Evolutionary conservation across 2,329 filamentous ascomycete species (phyloP).

Genomic region (Trichoderma arundinaceum): DNA sequence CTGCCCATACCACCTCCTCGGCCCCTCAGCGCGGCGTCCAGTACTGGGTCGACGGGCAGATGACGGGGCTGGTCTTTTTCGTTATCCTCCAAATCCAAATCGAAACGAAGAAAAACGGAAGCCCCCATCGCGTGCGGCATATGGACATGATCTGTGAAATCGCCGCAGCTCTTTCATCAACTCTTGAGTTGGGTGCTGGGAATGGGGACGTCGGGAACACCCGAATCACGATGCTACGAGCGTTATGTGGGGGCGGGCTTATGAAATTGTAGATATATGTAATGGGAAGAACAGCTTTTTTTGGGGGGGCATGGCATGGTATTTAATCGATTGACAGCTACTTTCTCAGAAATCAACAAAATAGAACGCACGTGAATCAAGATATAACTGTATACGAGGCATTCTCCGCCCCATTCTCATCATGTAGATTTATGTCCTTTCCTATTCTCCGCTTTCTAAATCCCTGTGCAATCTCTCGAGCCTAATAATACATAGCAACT

Average conservation of each 20-base stretch:
- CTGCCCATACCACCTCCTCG: conserved; percentile 44
- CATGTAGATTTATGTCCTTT: not conserved
- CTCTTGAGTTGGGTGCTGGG: not conserved
- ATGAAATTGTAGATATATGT: conserved; percentile 18
- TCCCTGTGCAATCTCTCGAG: not conserved
- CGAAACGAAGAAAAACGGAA: not conserved
- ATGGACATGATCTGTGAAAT: not conserved
- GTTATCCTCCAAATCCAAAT: too few species aligned
- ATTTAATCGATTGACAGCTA: not conserved
- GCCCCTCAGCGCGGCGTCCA: conserved; percentile 49
- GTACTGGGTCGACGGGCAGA: conserved; percentile 51
- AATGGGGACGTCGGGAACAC: not conserved
- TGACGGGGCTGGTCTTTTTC: conserved; percentile 33
- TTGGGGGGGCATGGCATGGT: not conserved
- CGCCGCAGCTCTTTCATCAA: not conserved
- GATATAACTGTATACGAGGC: not conserved
- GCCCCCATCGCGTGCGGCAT: not conserved
- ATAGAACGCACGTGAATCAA: not conserved
- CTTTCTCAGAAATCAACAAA: not conserved
- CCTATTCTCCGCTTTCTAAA: not conserved
- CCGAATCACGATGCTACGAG: conserved; percentile 28
- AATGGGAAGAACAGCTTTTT: not conserved
- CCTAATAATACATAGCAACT: not conserved
- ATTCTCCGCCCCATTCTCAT: not conserved
- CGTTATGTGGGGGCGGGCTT: conserved; percentile 36